Conservation (phyloP, 2,329 filamentous ascomycete genomes). For the Ascochyta viciae-villosae region DNA sequence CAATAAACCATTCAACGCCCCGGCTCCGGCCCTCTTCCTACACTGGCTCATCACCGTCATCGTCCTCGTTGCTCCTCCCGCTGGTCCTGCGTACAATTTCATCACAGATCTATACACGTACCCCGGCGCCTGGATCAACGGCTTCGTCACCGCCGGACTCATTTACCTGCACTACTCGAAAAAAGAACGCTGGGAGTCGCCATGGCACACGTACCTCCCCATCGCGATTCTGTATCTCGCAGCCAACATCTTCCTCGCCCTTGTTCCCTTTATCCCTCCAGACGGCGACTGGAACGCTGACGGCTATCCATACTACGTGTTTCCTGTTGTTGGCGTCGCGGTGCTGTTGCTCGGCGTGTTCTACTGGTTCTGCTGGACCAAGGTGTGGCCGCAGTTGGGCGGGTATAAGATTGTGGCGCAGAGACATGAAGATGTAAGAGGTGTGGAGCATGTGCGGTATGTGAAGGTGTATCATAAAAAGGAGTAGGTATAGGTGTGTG, state of each 20-base stretch:
- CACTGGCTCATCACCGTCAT: conserved; percentile 72
- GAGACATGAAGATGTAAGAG: conserved; percentile 37
- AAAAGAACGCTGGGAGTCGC: conserved; percentile 44
- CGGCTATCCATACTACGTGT: conserved; percentile 55
- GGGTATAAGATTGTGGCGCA: conserved; percentile 43
- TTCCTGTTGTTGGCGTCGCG: conserved; percentile 52
- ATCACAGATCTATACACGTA: conserved; percentile 61
- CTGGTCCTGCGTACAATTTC: conserved; percentile 74
- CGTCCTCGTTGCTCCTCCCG: conserved; percentile 70
- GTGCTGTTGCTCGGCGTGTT: conserved; percentile 48
- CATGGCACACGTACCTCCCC: conserved; percentile 49
- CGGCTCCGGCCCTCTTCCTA: conserved; percentile 61
- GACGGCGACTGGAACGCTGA: conserved; percentile 51
- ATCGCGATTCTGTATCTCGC: conserved; percentile 49
- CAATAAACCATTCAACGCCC: conserved; percentile 71
- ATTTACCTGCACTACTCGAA: conserved; percentile 47
- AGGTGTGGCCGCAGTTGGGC: conserved; percentile 33
- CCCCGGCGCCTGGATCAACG: conserved; percentile 48
- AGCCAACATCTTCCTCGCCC: conserved; percentile 52
- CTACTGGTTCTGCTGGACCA: conserved; percentile 43
- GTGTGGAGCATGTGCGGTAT: conserved; percentile 43
- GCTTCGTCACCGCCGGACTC: conserved; percentile 45
- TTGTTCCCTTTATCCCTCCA: conserved; percentile 53
- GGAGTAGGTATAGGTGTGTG: conserved; percentile 7
- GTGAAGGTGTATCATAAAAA: conserved; percentile 43